Percentiles rank a stretch among this genome's conserved stretches.
phyloP scores from a whole-genome alignment of 768 basidiomycete genomes.

The Gloeostereum incarnatum region DNA sequence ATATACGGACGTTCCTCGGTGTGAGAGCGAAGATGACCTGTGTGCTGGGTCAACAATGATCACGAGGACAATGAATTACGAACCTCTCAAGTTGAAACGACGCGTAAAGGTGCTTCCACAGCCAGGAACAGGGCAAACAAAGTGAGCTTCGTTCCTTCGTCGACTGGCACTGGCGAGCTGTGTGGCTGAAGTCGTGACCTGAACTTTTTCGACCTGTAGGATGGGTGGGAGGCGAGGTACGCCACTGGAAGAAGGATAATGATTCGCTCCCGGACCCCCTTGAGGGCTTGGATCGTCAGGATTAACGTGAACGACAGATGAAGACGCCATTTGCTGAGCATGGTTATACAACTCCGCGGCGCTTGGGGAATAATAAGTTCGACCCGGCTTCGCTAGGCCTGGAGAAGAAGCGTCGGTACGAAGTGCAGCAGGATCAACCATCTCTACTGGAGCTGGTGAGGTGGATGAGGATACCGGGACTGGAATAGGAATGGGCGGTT shows the following conservation, averaged over 20 bases:
- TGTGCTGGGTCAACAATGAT: slow-evolving; percentile 6
- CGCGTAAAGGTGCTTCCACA: slow-evolving; percentile 97
- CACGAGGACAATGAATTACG: slow-evolving; percentile 9
- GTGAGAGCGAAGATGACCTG: slow-evolving; percentile 90
- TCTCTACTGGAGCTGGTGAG: background rate
- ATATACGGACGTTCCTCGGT: slow-evolving; percentile 93
- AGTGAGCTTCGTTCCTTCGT: slow-evolving; percentile 84
- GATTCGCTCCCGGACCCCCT: slow-evolving; percentile 41
- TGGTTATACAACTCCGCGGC: too few relatives aligned
- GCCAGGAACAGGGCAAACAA: slow-evolving; percentile 88
- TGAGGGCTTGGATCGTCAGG: too few relatives aligned
- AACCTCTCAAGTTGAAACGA: slow-evolving; percentile 81
- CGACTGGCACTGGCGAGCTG: slow-evolving; percentile 87
- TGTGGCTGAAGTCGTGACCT: slow-evolving; percentile 91
- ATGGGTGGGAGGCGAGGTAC: slow-evolving; percentile 69
- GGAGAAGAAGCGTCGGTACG: too few relatives aligned
- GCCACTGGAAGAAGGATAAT: slow-evolving; percentile 42
- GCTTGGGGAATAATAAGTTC: too few relatives aligned
- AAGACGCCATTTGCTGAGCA: too few relatives aligned
- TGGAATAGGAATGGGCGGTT: slow-evolving; percentile 7
- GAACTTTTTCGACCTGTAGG: slow-evolving; percentile 86
- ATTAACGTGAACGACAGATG: too few relatives aligned
- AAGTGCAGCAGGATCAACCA: background rate
- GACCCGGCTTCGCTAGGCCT: too few relatives aligned
- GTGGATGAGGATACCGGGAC: background rate